A percentile compares a stretch with the other conserved stretches of the same genome.
Conservation (phyloP, 371 early-diverging fungal genomes). For the Mortierella sp. region DNA sequence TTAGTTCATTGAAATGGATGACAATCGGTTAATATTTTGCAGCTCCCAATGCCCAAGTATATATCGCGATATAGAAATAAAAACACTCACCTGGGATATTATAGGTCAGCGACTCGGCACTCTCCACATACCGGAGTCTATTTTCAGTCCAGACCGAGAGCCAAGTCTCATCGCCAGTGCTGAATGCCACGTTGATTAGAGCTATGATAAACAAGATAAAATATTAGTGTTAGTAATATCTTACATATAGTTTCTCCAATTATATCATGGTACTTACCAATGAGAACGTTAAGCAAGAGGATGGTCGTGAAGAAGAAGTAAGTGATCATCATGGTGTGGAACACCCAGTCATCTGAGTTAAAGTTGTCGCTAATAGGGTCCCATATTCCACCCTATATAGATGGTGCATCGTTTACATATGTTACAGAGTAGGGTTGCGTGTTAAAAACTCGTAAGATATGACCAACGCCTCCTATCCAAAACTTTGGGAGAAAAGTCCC, state of each 20-base stretch:
- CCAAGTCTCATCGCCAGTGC: background rate
- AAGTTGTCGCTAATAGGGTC: conserved; percentile 15
- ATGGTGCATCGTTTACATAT: background rate
- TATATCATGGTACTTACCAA: conserved; percentile 13
- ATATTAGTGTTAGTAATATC: background rate
- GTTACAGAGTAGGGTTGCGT: too few relatives aligned
- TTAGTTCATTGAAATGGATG: too few relatives aligned
- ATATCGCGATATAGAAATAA: background rate
- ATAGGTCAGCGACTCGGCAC: conserved; percentile 18
- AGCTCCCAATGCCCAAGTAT: too few relatives aligned
- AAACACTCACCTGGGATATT: conserved; percentile 7
- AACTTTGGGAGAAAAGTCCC: too few relatives aligned
- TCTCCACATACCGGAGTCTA: conserved; percentile 18
- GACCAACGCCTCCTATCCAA: too few relatives aligned
- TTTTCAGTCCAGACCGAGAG: conserved; percentile 14
- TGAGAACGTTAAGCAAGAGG: conserved; percentile 28
- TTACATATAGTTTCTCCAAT: too few relatives aligned
- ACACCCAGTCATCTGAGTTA: conserved; percentile 3
- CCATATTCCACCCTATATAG: conserved; percentile 16
- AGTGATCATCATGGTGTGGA: conserved; percentile 14
- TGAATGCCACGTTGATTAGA: conserved; percentile 19
- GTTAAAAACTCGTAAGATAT: too few relatives aligned
- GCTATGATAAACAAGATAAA: conserved; percentile 4
- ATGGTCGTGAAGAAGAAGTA: conserved; percentile 30
- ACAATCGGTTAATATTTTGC: too few relatives aligned